phyloP scores from a whole-genome alignment of 306 rosid species.

The Fagus sylvatica region DNA sequence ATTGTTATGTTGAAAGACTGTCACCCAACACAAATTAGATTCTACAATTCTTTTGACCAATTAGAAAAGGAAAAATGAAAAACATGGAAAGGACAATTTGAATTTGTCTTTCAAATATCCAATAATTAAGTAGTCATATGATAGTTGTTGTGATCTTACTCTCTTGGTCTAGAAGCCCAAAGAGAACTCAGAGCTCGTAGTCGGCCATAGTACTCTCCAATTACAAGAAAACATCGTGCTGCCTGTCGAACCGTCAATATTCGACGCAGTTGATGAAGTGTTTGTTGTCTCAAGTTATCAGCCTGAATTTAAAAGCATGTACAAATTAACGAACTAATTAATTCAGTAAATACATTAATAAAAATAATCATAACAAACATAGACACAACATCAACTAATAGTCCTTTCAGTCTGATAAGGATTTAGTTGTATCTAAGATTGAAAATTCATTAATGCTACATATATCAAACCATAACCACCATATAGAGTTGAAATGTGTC shows the following conservation, averaged over 20 bases:
- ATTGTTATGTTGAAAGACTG: not conserved
- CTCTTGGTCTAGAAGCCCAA: slow-evolving; percentile 88
- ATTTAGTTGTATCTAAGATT: no score
- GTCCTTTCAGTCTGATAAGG: no score
- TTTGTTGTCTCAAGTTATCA: slow-evolving; percentile 85
- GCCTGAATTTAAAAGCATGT: slow-evolving; percentile 49
- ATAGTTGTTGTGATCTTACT: slow-evolving; percentile 40
- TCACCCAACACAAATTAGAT: not conserved
- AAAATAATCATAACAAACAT: not conserved
- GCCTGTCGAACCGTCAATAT: slow-evolving; percentile 77
- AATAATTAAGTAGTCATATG: no score
- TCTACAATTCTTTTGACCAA: not conserved
- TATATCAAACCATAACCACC: slow-evolving; percentile 37
- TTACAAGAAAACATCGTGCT: slow-evolving; percentile 73
- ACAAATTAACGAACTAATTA: not conserved
- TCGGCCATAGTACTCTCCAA: slow-evolving; percentile 80
- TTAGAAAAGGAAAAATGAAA: not conserved
- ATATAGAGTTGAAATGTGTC: slow-evolving; percentile 31
- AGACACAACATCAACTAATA: not conserved
- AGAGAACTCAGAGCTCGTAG: slow-evolving; percentile 90
- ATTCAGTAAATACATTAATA: not conserved
- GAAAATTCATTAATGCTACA: no score
- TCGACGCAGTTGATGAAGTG: slow-evolving; percentile 75
- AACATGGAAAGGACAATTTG: no score
- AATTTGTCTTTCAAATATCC: not conserved